phyloP scores from a whole-genome alignment of 176 grass and related monocot genomes.

The Zoysia pacifica region DNA sequence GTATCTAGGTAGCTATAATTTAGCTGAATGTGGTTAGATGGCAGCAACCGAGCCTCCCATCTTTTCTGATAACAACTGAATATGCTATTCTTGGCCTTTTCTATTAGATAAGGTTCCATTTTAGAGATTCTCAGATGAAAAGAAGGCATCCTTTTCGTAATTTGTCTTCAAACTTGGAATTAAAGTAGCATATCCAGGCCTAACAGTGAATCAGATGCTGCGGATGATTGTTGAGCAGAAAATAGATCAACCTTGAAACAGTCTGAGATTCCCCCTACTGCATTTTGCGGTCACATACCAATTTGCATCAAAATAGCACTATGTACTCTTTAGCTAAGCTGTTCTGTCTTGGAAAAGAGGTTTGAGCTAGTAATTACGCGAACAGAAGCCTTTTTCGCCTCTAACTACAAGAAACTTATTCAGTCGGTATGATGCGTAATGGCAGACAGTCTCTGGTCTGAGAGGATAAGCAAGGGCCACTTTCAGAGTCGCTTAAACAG shows the following conservation, averaged over 20 bases:
- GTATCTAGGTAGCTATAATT: constrained; percentile 13
- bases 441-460: constrained; percentile 8
- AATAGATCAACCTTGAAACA: constrained; percentile 24
- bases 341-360: not conserved
- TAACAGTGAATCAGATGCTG: constrained; percentile 45
- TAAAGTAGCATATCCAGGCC: constrained; percentile 24
- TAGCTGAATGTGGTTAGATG: constrained; percentile 6
- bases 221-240: constrained; percentile 17
- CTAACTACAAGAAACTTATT: not conserved
- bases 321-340: not conserved
- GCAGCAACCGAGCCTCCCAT: constrained; percentile 30
- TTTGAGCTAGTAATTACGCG: not conserved
- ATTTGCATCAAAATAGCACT: not conserved
- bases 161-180: constrained; percentile 33
- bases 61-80: constrained; percentile 40
- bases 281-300: constrained; percentile 19
- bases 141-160: constrained; percentile 41
- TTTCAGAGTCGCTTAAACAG: constrained; percentile 10
- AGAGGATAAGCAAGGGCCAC: constrained; percentile 32
- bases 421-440: not conserved
- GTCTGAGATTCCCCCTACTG: not conserved
- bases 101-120: constrained; percentile 55
- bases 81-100: constrained; percentile 55
- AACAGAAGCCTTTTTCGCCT: not conserved
- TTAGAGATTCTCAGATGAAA: constrained; percentile 50